A percentile compares a stretch with the other conserved stretches of the same genome.
These are phyloP conservation scores for Yarrowia sp. DNA, from an alignment of 805 yeast genomes.

Conservation along the genomic window DNA sequence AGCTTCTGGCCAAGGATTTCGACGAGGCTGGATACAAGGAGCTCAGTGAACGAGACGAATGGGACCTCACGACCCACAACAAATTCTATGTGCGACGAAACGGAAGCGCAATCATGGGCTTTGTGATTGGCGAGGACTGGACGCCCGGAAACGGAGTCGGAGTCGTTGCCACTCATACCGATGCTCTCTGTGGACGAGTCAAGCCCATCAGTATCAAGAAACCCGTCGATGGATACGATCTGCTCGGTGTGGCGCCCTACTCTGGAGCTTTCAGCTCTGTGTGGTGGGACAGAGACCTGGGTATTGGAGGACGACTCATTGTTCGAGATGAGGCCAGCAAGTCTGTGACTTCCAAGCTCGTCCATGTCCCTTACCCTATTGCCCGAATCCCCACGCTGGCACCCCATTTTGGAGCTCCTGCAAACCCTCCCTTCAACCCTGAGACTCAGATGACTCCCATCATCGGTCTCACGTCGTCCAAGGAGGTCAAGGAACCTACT, in stretches of 20 bases:
- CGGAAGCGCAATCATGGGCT: slow-evolving; percentile 71
- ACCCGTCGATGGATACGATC: slow-evolving; percentile 71
- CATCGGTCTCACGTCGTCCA: slow-evolving; percentile 59
- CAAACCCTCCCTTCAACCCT: slow-evolving; percentile 72
- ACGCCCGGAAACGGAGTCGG: slow-evolving; percentile 63
- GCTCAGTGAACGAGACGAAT: slow-evolving; percentile 66
- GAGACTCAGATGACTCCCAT: slow-evolving; percentile 87
- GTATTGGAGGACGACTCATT: slow-evolving; percentile 77
- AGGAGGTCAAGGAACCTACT: slow-evolving; percentile 54
- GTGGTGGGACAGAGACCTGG: slow-evolving; percentile 87
- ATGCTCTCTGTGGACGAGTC: slow-evolving; percentile 67
- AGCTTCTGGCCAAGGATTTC: slow-evolving; percentile 58
- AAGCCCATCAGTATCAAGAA: slow-evolving; percentile 71
- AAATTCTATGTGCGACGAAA: slow-evolving; percentile 66
- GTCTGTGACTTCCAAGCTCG: slow-evolving; percentile 50
- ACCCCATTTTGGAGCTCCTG: slow-evolving; percentile 80
- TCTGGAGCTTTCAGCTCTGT: slow-evolving; percentile 68
- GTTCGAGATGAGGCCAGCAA: slow-evolving; percentile 52
- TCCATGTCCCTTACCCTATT: slow-evolving; percentile 54
- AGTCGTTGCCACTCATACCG: slow-evolving; percentile 72
- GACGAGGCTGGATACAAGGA: slow-evolving; percentile 67
- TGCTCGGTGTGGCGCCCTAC: slow-evolving; percentile 81
- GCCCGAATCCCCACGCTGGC: slow-evolving; percentile 87
- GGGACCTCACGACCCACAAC: slow-evolving; percentile 61
- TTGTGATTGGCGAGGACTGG: slow-evolving; percentile 71